phyloP scores from a whole-genome alignment of 306 rosid species.

The Abrus precatorius region DNA sequence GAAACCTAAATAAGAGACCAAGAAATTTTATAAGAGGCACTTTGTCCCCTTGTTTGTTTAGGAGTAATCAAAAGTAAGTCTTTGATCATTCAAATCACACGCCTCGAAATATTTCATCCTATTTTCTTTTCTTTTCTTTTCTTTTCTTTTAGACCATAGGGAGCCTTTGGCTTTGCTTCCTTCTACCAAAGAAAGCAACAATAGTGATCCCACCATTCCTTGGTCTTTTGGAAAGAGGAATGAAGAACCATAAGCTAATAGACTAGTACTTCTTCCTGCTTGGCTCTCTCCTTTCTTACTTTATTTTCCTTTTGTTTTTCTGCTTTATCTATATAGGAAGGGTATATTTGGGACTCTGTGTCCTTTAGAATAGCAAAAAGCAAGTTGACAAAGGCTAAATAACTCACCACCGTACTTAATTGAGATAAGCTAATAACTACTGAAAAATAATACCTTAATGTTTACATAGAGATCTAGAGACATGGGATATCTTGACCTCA shows the following conservation, averaged over 20 bases:
- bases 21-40: constrained; percentile 15
- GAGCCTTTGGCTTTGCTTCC: constrained; percentile 50
- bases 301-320: neutral
- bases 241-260: neutral
- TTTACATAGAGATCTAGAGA: neutral
- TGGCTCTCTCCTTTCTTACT: neutral
- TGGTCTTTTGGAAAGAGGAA: constrained; percentile 27
- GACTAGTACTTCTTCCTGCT: constrained; percentile 23
- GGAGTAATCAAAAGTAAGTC: constrained; percentile 33
- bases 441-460: constrained; percentile 10
- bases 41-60: constrained; percentile 50
- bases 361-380: constrained; percentile 41
- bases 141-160: constrained; percentile 30
- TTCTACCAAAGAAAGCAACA: constrained; percentile 38
- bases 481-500: neutral
- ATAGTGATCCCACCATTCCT: constrained; percentile 48
- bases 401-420: neutral
- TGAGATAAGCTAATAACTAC: constrained; percentile 22
- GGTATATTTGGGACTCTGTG: constrained; percentile 60
- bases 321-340: constrained; percentile 33
- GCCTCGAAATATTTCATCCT: constrained; percentile 17
- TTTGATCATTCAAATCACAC: constrained; percentile 47
- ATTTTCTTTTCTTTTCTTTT: neutral
- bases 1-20: constrained; percentile 50
- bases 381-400: constrained; percentile 29